A percentile compares a stretch with the other conserved stretches of the same genome.
Evolutionary conservation across 495 filamentous ascomycete genomes (phyloP).

Genomic region (Trichoderma virens): DNA sequence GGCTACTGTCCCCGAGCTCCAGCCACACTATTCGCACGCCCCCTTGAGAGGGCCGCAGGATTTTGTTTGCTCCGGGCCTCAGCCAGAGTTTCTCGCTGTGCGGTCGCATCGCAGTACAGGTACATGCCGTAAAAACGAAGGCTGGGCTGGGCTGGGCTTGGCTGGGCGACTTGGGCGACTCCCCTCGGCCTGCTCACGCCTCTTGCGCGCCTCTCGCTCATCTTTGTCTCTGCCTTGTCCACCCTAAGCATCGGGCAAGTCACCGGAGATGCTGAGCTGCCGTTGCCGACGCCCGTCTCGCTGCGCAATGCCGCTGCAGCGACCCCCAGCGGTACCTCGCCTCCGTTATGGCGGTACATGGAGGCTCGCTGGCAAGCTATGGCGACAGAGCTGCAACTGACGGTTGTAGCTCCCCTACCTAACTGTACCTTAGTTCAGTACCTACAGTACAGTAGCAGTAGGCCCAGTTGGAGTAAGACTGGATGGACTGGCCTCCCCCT

Average conservation of each 20-base stretch:
- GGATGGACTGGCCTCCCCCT: background rate
- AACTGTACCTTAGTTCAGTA: background rate
- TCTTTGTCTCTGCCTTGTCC: background rate
- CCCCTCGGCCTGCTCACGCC: constrained; percentile 1
- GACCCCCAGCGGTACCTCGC: background rate
- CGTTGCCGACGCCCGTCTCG: background rate
- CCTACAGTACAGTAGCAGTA: background rate
- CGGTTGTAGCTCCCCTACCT: constrained; percentile 5
- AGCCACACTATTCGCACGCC: background rate
- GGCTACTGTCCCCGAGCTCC: background rate
- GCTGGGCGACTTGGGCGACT: background rate
- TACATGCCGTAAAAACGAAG: background rate
- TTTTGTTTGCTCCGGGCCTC: background rate
- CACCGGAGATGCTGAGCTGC: background rate
- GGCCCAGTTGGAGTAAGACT: background rate
- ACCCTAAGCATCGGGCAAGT: background rate
- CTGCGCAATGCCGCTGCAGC: background rate
- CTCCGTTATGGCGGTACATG: background rate
- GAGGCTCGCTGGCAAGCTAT: no score
- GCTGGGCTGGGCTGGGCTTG: background rate
- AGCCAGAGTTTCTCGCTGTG: no score
- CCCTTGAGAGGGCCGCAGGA: background rate
- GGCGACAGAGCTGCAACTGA: background rate
- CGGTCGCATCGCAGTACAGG: no score
- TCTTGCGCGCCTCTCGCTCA: background rate